Percentiles rank a stretch among this genome's conserved stretches.
Evolutionary conservation across 257 asterid genomes (phyloP).

Genomic region (Solanum paucissectum): DNA sequence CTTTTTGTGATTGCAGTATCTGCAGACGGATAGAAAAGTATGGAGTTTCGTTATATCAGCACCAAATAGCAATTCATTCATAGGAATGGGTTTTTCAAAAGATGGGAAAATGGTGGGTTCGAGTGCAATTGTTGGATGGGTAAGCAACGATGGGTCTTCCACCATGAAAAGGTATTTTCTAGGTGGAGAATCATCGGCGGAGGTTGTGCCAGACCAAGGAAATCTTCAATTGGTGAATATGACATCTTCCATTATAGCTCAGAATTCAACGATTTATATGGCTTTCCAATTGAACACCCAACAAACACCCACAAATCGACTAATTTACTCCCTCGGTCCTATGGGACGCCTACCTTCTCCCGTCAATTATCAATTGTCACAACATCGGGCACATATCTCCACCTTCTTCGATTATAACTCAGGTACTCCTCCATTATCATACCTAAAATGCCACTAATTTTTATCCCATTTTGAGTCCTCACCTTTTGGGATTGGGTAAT

Average conservation of each 20-base stretch:
- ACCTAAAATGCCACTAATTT: too few species aligned
- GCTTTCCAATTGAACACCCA: conserved; percentile 39
- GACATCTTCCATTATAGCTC: conserved; percentile 23
- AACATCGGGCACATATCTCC: conserved; percentile 32
- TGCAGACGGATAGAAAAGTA: conserved; percentile 23
- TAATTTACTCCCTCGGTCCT: conserved; percentile 62
- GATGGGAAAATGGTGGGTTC: conserved; percentile 67
- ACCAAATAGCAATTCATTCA: conserved; percentile 40
- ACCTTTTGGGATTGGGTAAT: too few species aligned
- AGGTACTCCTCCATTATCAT: conserved; percentile 13
- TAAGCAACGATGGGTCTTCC: conserved; percentile 2
- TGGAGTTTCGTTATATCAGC: conserved; percentile 71
- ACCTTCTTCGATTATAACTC: conserved; percentile 49
- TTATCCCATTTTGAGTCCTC: too few species aligned
- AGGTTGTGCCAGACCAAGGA: conserved; percentile 23
- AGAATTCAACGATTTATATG: conserved; percentile 33
- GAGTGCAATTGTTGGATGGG: conserved; percentile 69
- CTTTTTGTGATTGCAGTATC: conserved; percentile 26
- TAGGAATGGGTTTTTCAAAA: conserved; percentile 63
- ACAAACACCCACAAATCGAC: conserved; percentile 19
- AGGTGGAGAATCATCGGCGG: conserved; percentile 33
- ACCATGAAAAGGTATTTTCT: conserved; percentile 29
- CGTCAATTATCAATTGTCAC: conserved; percentile 13
- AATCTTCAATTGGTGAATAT: conserved; percentile 32
- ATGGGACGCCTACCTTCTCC: conserved; percentile 23